Evolutionary conservation across 2,329 filamentous ascomycete genomes (phyloP), one percentile per base, ranked within the genome.

Genomic region (Lizonia empirigonia): DNA sequence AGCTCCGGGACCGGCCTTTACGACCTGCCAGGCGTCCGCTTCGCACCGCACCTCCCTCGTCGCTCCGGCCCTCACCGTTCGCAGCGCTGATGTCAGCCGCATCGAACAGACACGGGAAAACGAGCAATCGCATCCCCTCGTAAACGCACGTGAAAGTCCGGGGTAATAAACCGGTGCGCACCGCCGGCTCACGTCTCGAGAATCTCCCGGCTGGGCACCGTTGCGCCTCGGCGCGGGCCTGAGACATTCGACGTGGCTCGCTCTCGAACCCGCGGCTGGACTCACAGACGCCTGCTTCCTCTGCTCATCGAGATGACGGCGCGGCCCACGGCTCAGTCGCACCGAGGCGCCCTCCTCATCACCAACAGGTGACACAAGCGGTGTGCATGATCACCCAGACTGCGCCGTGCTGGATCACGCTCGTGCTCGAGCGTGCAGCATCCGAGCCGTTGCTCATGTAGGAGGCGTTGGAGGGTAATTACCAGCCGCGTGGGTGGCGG

Each of bases 401-500:
- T 30, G 8, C 32, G 18, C 12, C 9, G 16, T 29, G 12, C 23
- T 12, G 12, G 23, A 26, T 26, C 23, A 44, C 42, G 15, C 26
- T 44, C 39, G 24, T 38, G 32, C 34, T n/a, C 18, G 27, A 27
- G 5, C 18, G 18, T 8, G n/a, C 12, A 15, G 37, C 29, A 7
- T 32, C 7, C 18, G 6, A 30, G 46, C 44, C 44, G 41, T 37
- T 39, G 35, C 39, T 15, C 26, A 9, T 22, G n/a, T n/a, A n/a
- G n/a, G n/a, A 32, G 29, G 20, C 47, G 48, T 26, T 26, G 19
- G 48, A 29, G 32, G 42, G 42, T 42, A 27, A 42, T 47, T 52
- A 52, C 42, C 42, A 42, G 37, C 49, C 37, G 49, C 49, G 41
- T 47, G 49, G 49, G 37, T 42, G 24, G 27, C 39, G 47, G 40